These are phyloP conservation scores for Pseudogymnoascus sp. DNA, from an alignment of 2,329 filamentous ascomycete genomes.

Conservation along the genomic window DNA sequence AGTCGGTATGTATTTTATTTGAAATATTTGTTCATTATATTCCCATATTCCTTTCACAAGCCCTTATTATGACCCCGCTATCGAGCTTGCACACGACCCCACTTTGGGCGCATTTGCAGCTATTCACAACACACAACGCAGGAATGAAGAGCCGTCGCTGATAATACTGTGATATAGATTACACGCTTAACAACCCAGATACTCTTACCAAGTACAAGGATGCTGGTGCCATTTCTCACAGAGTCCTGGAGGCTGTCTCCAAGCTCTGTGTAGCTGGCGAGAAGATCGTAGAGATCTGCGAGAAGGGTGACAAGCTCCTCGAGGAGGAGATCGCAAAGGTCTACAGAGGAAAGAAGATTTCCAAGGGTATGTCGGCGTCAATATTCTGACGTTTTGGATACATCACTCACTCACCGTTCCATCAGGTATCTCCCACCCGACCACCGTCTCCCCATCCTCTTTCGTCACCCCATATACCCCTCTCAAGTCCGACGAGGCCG, in stretches of 20 bases:
- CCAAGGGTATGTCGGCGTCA: conserved; percentile 59
- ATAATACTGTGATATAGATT: conserved; percentile 51
- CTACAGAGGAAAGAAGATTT: conserved; percentile 95
- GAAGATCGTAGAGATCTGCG: conserved; percentile 90
- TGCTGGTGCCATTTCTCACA: conserved; percentile 88
- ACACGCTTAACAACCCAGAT: conserved; percentile 82
- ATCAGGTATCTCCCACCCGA: conserved; percentile 81
- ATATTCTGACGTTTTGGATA: conserved; percentile 9
- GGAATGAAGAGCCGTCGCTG: conserved; percentile 17
- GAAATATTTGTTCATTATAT: conserved; percentile 17
- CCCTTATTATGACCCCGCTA: conserved; percentile 24
- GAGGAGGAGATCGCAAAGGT: conserved; percentile 92
- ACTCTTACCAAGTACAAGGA: conserved; percentile 99
- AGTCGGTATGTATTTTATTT: conserved; percentile 28
- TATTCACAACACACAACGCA: conserved; percentile 18
- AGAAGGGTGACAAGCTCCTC: conserved; percentile 89
- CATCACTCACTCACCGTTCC: conserved; percentile 19
- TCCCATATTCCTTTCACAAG: conserved; percentile 25
- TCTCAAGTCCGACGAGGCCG: conserved; percentile 73
- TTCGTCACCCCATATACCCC: conserved; percentile 97
- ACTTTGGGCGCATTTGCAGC: conserved; percentile 5
- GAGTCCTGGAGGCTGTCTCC: conserved; percentile 79
- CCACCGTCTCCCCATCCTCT: conserved; percentile 86
- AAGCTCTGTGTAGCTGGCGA: conserved; percentile 69
- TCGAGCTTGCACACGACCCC: conserved; percentile 11